Base-by-base conservation (phyloP, 1,284 basidiomycete species). In the Kalmanozyma brasiliensis region DNA sequence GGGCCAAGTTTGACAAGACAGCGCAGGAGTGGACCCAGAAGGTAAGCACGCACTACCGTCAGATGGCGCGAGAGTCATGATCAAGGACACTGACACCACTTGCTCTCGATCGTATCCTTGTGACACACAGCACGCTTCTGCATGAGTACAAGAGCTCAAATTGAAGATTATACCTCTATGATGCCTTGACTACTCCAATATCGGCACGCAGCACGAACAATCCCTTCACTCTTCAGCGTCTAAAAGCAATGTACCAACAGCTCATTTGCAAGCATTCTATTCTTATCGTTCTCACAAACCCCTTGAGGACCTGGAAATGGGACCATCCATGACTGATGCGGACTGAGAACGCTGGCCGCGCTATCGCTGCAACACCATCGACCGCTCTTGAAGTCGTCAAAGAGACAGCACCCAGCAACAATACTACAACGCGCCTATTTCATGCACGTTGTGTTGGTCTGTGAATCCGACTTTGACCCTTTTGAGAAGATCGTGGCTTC, bases 11-110 rank as follows among this genome's bases (percentile, higher is more conserved):
- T 49, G 56, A 74, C 49, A 74, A 77, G 53, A 66, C 59, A 13
- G 79, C 79, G 6, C 52, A 51, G 20, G 77, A 79, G 43, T 73
- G 74, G 45, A 77, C 77, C 9, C 64, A 65, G 35, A 76, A 74
- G 66, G 68, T 66, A 44, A 45, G 63, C 34, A 14, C n/a, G n/a
- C n/a, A n/a, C n/a, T n/a, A n/a, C n/a, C n/a, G n/a, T n/a, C n/a
- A n/a, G n/a, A n/a, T n/a, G n/a, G n/a, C n/a, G n/a, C n/a, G n/a
- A n/a, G n/a, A n/a, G n/a, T n/a, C 5, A 20, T 1, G 16, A 23
- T 13, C 37, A 32, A 20, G 13, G 26, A 19, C 41, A n/a, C n/a
- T n/a, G n/a, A n/a, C n/a, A n/a, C n/a, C n/a, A n/a, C n/a, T n/a
- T n/a, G n/a, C n/a, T n/a, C n/a, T n/a, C n/a, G n/a, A n/a, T n/a